Base-by-base conservation (phyloP, 768 basidiomycete genomes). In the Albatrellus ellisii region DNA sequence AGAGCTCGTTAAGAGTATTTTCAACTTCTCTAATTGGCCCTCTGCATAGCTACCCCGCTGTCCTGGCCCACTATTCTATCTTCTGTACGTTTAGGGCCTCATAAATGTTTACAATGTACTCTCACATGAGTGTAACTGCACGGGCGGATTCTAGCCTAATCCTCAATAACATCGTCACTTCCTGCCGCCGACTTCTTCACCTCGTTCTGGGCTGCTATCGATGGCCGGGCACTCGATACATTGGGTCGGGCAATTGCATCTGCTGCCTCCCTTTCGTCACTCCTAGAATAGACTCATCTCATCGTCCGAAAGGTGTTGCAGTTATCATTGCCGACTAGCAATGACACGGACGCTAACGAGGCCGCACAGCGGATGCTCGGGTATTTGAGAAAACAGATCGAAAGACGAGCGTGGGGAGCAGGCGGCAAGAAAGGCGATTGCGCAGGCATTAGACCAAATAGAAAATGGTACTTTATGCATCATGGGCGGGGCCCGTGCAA, bases 121-220 rank as follows among this genome's bases (percentile, higher is more conserved):
- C 11, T 22, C 28, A 6, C 41, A 27, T 20, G 21, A 28, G 29
- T 25, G 39, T 15, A 22, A 22, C 22, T 4, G 17, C 2, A 43
- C 7, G 10, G 20, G 11, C 37, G 65, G 58, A 60, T 60, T 26
- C 51, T 63, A 26, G 55, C 21, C 8, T 21, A 42, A n/a, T 20
- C 43, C 49, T 57, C 52, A 12, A 46, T 49, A 0, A 36, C 50
- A 1, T 44, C 45, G 14, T 24, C 48, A 2, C 20, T 55, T 15
- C 57, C 63, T 56, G 39, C 81, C 2, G 49, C 62, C 3, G 65
- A 68, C 22, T 61, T 94, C 31, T 84, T 89, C 54, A 59, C 65
- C 1, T 73, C 86, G 0, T 77, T 97, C 52, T 94, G 90, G 89
- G 72, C 77, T 12, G 89, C 86, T 0, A 58, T 86, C 1, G 77